These are phyloP conservation scores for Teunomyces cretensis DNA, from an alignment of 805 yeast genomes.

Conservation along the genomic window DNA sequence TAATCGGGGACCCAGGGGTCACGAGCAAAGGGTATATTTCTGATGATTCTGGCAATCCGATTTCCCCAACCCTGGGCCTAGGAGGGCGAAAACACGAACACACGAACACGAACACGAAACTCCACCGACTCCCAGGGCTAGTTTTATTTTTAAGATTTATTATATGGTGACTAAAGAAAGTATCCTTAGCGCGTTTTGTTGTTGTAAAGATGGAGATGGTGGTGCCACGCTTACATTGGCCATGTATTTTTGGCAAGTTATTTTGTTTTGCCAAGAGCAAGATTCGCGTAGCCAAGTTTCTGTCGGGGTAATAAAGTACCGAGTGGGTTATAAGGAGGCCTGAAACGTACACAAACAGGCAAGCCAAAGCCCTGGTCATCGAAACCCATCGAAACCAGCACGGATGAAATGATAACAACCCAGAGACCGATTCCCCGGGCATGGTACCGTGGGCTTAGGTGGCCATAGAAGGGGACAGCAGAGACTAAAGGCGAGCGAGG, in stretches of 20 bases:
- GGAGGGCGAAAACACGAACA: neutral
- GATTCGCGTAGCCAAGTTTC: neutral
- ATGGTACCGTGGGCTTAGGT: too few species aligned
- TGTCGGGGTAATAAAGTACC: neutral
- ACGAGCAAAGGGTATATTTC: neutral
- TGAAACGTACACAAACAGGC: neutral
- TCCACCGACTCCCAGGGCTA: neutral
- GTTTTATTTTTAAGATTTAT: neutral
- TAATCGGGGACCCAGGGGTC: neutral
- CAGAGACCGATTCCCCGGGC: too few species aligned
- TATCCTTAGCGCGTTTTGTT: too few species aligned
- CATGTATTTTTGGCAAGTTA: neutral
- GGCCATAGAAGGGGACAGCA: too few species aligned
- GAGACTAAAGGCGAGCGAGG: too few species aligned
- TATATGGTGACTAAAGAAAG: neutral
- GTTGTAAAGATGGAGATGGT: too few species aligned
- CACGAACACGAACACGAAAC: neutral
- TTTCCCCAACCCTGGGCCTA: neutral
- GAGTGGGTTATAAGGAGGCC: neutral
- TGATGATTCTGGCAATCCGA: conserved; percentile 3
- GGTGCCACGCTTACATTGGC: too few species aligned
- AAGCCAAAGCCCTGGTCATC: too few species aligned
- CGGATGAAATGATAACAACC: too few species aligned
- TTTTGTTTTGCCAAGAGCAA: neutral
- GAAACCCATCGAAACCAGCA: too few species aligned